Conservation (phyloP, 2,329 filamentous ascomycete species). For the Sordariomycetes sp. region DNA sequence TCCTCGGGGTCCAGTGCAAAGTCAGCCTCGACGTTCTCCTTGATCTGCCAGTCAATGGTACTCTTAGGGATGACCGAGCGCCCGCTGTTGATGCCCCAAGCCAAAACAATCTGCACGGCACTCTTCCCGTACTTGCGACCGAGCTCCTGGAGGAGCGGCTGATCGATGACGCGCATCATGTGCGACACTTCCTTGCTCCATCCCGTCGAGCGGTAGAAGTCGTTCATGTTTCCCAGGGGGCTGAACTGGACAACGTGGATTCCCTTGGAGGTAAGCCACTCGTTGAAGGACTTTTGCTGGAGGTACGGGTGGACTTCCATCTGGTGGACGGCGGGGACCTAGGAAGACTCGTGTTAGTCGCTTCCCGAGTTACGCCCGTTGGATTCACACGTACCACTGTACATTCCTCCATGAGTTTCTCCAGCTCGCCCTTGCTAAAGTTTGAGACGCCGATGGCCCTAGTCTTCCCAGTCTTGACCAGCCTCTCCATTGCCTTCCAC, state of each 20-base stretch:
- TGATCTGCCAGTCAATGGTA: conserved; percentile 48
- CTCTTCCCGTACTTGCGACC: not conserved
- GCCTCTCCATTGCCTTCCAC: conserved; percentile 17
- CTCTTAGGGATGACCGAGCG: conserved; percentile 80
- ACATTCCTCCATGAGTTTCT: conserved; percentile 22
- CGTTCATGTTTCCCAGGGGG: conserved; percentile 11
- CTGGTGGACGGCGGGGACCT: conserved; percentile 1
- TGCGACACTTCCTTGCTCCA: not conserved
- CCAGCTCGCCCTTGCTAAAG: conserved; percentile 36
- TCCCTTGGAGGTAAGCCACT: conserved; percentile 17
- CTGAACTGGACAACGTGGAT: conserved; percentile 21
- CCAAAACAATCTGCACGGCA: conserved; percentile 50
- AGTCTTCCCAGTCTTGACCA: conserved; percentile 12
- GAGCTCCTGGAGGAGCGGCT: not conserved
- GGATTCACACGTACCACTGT: conserved; percentile 12
- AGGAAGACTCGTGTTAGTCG: not conserved
- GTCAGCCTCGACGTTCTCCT: conserved; percentile 51
- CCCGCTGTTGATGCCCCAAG: conserved; percentile 70
- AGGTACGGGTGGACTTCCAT: conserved; percentile 23
- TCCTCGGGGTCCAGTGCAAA: conserved; percentile 62
- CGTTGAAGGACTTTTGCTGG: conserved; percentile 18
- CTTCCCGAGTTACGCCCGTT: not conserved
- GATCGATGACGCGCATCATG: not conserved
- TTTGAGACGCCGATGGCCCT: conserved; percentile 39
- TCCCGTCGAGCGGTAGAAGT: not conserved